Evolutionary conservation across 208 protist genomes (phyloP).

Genomic region (Blastocrithidia nonstop): DNA sequence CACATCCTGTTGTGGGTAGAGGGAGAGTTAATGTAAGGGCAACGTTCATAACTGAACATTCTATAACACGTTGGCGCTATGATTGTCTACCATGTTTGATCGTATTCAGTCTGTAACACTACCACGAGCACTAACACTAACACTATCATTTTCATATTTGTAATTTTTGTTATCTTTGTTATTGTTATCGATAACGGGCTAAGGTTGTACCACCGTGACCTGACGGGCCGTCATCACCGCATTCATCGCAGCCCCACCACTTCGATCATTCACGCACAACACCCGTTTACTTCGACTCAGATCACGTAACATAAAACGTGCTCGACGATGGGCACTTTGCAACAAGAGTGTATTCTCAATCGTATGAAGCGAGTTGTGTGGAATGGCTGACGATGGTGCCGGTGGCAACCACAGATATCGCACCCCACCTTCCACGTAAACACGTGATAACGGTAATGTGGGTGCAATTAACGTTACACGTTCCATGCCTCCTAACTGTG

Average conservation of each 20-base stretch:
- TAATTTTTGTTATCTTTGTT: no score
- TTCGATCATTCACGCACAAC: constrained; percentile 62
- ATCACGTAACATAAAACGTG: constrained; percentile 50
- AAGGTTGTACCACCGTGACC: constrained; percentile 42
- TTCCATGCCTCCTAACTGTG: constrained; percentile 26
- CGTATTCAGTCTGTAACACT: constrained; percentile 40
- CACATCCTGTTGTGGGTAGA: constrained; percentile 28
- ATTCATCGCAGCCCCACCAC: constrained; percentile 46
- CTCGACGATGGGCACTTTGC: constrained; percentile 46
- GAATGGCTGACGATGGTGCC: constrained; percentile 9
- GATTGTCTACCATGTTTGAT: constrained; percentile 60
- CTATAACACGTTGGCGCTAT: constrained; percentile 35
- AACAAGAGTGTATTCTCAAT: constrained; percentile 34
- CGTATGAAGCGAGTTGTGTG: constrained; percentile 18
- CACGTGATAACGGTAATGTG: constrained; percentile 17
- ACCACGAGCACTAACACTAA: no score
- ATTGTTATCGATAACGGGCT: constrained; percentile 12
- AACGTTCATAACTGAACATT: neutral
- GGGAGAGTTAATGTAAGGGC: neutral
- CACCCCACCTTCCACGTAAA: constrained; percentile 63
- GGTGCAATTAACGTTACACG: constrained; percentile 24
- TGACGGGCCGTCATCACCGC: constrained; percentile 60
- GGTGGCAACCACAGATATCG: constrained; percentile 63
- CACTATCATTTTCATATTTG: no score
- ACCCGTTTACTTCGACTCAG: constrained; percentile 43